Percentiles rank a stretch among this genome's conserved stretches.
Evolutionary conservation across 306 rosid genomes (phyloP).

Genomic region (Cucumis cinereus): DNA sequence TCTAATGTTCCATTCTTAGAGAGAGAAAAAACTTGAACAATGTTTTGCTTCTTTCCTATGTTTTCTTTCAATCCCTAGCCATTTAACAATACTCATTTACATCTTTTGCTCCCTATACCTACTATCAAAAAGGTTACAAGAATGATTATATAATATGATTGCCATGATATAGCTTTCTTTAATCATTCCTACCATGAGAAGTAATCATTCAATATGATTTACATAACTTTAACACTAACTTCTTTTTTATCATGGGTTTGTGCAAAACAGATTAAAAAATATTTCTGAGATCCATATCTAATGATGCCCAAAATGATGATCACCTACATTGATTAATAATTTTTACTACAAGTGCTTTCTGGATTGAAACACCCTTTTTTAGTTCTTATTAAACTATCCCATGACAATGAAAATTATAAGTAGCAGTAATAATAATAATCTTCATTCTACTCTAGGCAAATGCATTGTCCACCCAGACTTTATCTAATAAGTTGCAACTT

Average conservation of each 20-base stretch:
- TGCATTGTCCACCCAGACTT: too few species aligned
- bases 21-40: too few species aligned
- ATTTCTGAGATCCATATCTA: background rate
- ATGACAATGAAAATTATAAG: too few species aligned
- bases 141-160: too few species aligned
- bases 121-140: background rate
- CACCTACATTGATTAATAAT: too few species aligned
- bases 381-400: too few species aligned
- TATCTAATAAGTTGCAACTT: too few species aligned
- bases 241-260: background rate
- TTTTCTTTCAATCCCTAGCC: too few species aligned
- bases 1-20: too few species aligned
- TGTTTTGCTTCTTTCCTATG: too few species aligned
- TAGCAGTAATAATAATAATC: too few species aligned
- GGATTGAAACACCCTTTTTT: background rate
- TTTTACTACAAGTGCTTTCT: background rate
- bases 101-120: background rate
- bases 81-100: background rate
- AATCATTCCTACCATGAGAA: background rate
- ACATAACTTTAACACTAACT: background rate
- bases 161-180: background rate
- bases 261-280: background rate
- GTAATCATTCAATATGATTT: background rate
- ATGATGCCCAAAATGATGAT: background rate
- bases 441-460: too few species aligned